Evolutionary conservation across 257 asterid genomes (phyloP), one percentile per base, ranked within the genome.

Genomic region (Solanum medicagineum): DNA sequence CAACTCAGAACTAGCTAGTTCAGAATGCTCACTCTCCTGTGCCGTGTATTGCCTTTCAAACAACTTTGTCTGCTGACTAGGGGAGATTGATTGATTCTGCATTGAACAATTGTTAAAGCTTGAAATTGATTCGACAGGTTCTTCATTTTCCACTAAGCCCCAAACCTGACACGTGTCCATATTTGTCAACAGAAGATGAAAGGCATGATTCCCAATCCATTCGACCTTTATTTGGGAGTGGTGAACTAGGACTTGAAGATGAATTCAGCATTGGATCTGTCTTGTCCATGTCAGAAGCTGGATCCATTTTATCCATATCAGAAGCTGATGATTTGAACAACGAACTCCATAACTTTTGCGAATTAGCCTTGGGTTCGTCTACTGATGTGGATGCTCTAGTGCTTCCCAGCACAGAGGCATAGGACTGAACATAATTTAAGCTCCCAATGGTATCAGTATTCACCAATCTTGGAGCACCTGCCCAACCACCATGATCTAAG

Each of bases 261-360:
- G 81, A 86, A 13, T 24, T 19, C 60, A 15, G 57, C 84, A 73
- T 36, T 16, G 59, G 73, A 26, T 36, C 82, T 53, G 81, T 71
- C 62, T 53, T 81, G 68, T 19, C 36, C 65, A 51, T 32, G 84
- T 80, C 73, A 70, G 90, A 49, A n/a, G 32, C 45, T 51, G 77
- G 80, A 20, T 36, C 82, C 55, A 79, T 55, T 47, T 60, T 81
- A 69, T 17, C 36, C 51, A 56, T 44, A 79, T 80, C 81, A 62
- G 88, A 88, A 86, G 91, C 62, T 14, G 87, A 45, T 5, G 90
- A 44, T 24, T 89, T 87, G 73, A 94, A 92, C 59, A 93, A 77
- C 9, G 90, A 91, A 47, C 88, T 85, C 96, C 97, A 92, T 13
- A 87, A 54, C 85, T 84, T 91, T 62, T 66, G 86, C 4, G 71